Conservation (phyloP, 768 basidiomycete genomes). For the Hygrophorus russula region DNA sequence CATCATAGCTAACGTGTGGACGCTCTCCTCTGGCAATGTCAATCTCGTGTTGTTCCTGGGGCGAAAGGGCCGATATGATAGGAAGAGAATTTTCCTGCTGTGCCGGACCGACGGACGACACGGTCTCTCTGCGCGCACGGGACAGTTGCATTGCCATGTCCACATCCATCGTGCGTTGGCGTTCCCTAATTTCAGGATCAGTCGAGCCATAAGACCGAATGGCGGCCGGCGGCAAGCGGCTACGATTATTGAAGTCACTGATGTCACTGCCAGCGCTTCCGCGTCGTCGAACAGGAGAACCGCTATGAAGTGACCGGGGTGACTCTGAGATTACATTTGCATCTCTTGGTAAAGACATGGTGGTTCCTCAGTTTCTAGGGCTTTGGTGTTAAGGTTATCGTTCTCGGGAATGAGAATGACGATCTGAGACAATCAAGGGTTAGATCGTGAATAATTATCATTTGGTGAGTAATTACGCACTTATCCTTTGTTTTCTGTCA, state of each 20-base stretch:
- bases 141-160: conserved; percentile 84
- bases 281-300: conserved; percentile 30
- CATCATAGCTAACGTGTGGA: conserved; percentile 11
- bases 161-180: conserved; percentile 89
- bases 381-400: background rate
- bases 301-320: conserved; percentile 27
- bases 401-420: no score
- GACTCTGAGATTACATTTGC: conserved; percentile 24
- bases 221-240: conserved; percentile 53
- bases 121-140: conserved; percentile 55
- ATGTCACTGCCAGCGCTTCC: conserved; percentile 24
- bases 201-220: conserved; percentile 52
- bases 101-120: conserved; percentile 23
- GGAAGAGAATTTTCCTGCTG: conserved; percentile 10
- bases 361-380: background rate
- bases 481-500: no score
- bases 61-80: conserved; percentile 32
- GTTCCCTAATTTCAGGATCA: conserved; percentile 69
- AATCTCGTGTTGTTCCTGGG: conserved; percentile 37
- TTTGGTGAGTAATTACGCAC: no score
- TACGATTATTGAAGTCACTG: conserved; percentile 26
- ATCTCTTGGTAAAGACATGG: conserved; percentile 29
- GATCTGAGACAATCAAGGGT: no score
- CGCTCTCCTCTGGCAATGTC: conserved; percentile 25
- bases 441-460: no score